Conservation (phyloP, 2,329 filamentous ascomycete genomes). For the Fusarium metavorans region DNA sequence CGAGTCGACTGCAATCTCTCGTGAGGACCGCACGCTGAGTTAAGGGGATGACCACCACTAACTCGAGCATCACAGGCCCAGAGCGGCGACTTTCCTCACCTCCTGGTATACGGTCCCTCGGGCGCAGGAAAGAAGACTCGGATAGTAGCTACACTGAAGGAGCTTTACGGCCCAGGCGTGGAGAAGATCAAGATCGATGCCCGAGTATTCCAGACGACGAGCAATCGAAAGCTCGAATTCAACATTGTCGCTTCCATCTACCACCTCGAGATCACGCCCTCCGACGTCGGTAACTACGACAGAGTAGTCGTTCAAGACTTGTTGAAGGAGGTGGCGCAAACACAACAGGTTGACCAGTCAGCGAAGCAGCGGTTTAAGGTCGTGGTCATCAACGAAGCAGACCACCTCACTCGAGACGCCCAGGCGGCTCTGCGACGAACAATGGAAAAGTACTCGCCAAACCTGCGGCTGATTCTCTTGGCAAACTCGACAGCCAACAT, state of each 20-base stretch:
- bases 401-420: conserved; percentile 92
- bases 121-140: conserved; percentile 98
- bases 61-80: conserved; percentile 73
- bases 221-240: conserved; percentile 98
- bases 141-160: conserved; percentile 93
- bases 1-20: conserved; percentile 85
- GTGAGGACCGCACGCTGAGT: conserved; percentile 70
- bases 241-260: conserved; percentile 98
- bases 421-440: conserved; percentile 94
- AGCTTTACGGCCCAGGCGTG: conserved; percentile 95
- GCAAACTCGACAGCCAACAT: conserved; percentile 98
- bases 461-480: conserved; percentile 88
- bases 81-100: conserved; percentile 96
- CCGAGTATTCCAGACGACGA: conserved; percentile 93
- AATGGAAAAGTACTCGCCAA: conserved; percentile 99
- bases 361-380: conserved; percentile 97
- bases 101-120: conserved; percentile 96
- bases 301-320: conserved; percentile 95
- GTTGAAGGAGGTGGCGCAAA: conserved; percentile 97
- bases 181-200: conserved; percentile 99
- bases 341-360: conserved; percentile 94
- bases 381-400: conserved; percentile 98
- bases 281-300: conserved; percentile 96
- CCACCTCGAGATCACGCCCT: conserved; percentile 97
- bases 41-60: neutral